Conservation (phyloP, 257 asterid species). For the Verbascum thapsus region DNA sequence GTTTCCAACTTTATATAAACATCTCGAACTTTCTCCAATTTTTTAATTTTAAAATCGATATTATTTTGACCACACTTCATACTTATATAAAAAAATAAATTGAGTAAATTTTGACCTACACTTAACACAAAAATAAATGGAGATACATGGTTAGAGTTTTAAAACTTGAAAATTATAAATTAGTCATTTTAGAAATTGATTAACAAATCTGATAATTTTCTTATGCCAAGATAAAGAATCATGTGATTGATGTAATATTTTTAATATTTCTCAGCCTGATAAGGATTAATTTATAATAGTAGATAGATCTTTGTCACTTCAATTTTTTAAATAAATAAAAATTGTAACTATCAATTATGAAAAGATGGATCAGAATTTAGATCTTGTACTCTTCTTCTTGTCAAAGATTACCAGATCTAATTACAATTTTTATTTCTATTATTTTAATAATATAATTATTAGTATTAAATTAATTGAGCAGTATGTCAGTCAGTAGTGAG, state of each 20-base stretch:
- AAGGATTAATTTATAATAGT: background rate
- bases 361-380: slow-evolving; percentile 24
- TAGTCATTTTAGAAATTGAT: no score
- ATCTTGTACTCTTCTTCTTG: slow-evolving; percentile 40
- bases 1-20: no score
- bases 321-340: slow-evolving; percentile 15
- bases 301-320: slow-evolving; percentile 19
- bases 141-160: no score
- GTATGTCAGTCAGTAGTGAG: slow-evolving; percentile 27
- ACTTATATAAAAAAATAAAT: no score
- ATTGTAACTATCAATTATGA: slow-evolving; percentile 31
- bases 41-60: no score
- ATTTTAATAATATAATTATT: background rate
- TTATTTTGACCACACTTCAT: no score
- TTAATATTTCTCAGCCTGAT: background rate
- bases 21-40: no score
- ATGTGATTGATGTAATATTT: background rate
- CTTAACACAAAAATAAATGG: no score
- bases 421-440: background rate
- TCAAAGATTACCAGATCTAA: slow-evolving; percentile 29
- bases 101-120: no score
- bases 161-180: no score
- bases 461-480: background rate
- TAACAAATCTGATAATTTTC: no score
- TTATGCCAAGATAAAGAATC: background rate